Base-by-base conservation (phyloP, 192 early-diverging fungal genomes). In the Coemansia sp. region DNA sequence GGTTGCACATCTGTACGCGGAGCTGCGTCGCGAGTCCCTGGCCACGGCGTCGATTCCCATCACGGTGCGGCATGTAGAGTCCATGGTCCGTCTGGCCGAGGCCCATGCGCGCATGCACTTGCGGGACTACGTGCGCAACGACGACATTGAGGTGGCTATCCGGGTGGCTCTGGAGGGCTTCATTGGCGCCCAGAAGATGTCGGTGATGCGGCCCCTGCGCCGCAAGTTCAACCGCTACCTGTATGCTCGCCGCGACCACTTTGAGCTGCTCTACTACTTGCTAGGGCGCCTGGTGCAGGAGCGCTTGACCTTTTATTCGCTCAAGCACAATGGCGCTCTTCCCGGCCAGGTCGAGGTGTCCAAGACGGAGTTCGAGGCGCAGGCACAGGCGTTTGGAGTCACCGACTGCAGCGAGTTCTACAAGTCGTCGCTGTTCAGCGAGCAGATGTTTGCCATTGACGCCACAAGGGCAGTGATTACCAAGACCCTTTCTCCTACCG, bases 101-200 rank as follows among this genome's bases (percentile, higher is more conserved):
- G 89, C 91, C 1, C 87, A 96, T 61, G 96, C 96, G 9, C 88
- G 88, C 54, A 96, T 98, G 93, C 96, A 98, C 56, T 76, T 98
- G 55, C 88, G 93, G 31, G 91, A 93, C 62, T 85, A 88, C 55
- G 94, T 95, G 1, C 84, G 88, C 31, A 83, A 87, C 33, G 92
- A 91, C 68, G 96, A 98, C 67, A 80, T 98, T 9, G 91, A 98
- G 57, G 85, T 92, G 53, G 96, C 96, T 0, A 95, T 95, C 60
- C 81, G 87, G 11, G 91, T 94, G 6, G 88, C 88, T 36, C 68
- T 98, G 49, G 84, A 91, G 61, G 87, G 86, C 33, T 98, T 98
- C 70, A 90, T 98, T 52, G 79, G 82, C 12, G 90, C 94, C 28
- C 96, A 98, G 59, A 98, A 98, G 79, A 87, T 86, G 59, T 90